Base-by-base conservation (phyloP, 345 rosid species). In the Fremontodendron californicum region DNA sequence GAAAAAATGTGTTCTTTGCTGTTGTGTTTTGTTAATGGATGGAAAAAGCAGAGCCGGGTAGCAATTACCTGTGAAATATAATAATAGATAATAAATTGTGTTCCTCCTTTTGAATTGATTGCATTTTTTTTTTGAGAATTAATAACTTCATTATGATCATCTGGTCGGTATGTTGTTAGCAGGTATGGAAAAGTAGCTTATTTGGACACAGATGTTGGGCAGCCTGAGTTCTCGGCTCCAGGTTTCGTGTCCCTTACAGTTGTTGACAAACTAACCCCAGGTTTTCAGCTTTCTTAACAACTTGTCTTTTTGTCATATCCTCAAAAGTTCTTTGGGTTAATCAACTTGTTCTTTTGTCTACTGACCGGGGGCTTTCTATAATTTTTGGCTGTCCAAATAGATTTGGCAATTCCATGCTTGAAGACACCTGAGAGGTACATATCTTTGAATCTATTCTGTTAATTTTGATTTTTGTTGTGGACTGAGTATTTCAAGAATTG, bases 161-260 rank as follows among this genome's bases (percentile, higher is more conserved):
- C 4, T 75, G 58, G 29, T 74, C 13, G 51, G 52, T 42, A 66
- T 31, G 73, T 61, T 68, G 39, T 81, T 78, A 81, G 79, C 90
- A 94, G 99, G 79, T 92, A 89, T 79, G 88, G 78, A 75, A 92
- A 83, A 78, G 97, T 91, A 29, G 97, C 91, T 65, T 96, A 88
- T 83, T 89, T 94, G 92, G 98, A 96, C 83, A 87, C 91, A 0
- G 99, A 96, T 85, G 97, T 91, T 78, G 99, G 99, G 65, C 98
- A 96, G 84, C 89, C 99, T 48, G 98, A 96, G 82, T 94, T 93
- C 71, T 90, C 98, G 66, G 74, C 94, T 75, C 95, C 97, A 74
- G 99, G 98, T 54, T 87, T 96, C 68, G 83, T 94, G 29, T 96
- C 99, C 77, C 89, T 96, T 75, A 90, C 93, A 23, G 81, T 90